Base-by-base conservation (phyloP, 2,329 filamentous ascomycete genomes). In the Penicillium paneum region DNA sequence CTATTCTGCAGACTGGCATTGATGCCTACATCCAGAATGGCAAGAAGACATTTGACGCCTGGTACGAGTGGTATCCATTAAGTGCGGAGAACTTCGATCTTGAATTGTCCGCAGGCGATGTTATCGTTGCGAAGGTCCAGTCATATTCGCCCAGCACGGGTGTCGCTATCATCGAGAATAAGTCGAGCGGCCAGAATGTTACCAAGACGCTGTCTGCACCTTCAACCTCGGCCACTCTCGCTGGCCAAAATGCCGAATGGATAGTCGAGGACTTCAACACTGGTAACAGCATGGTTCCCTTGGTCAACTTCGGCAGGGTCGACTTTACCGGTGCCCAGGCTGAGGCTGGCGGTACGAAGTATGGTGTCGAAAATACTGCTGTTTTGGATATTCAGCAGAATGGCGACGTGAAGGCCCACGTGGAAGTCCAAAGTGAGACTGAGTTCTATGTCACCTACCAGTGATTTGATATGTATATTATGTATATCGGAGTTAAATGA, bases 31-130 rank as follows among this genome's bases (percentile, higher is more conserved):
- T 79, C 39, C 63, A 76, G n/a, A 70, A 73, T n/a, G 68, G 65
- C 8, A 36, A 66, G 15, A 52, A 57, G n/a, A 72, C 66, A 7
- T 85, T 78, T 62, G 78, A 81, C 52, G 80, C 81, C 17, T 85
- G 83, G 81, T 85, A 82, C 63, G 82, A 85, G 67, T 85, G 82
- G 82, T 83, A 79, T 61, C 82, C 82, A 1, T 78, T 83, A 63
- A 79, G 79, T 60, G 77, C 81, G 26, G 78, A 81, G 61, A 76
- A 81, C 63, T 84, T 83, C 67, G 72, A 74, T 51, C 72, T 84
- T 55, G 50, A 64, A 2, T 68, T 83, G 47, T 60, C 65, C 17
- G 74, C 75, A 1, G 80, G 80, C 13, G 74, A 83, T 50, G 64
- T 67, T 5, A 75, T 82, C 52, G 58, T 75, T 63, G 53, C 75